Evolutionary conservation across 306 rosid species (phyloP), one percentile per base, ranked within the genome.

Genomic region (Leucaena leucocephala): DNA sequence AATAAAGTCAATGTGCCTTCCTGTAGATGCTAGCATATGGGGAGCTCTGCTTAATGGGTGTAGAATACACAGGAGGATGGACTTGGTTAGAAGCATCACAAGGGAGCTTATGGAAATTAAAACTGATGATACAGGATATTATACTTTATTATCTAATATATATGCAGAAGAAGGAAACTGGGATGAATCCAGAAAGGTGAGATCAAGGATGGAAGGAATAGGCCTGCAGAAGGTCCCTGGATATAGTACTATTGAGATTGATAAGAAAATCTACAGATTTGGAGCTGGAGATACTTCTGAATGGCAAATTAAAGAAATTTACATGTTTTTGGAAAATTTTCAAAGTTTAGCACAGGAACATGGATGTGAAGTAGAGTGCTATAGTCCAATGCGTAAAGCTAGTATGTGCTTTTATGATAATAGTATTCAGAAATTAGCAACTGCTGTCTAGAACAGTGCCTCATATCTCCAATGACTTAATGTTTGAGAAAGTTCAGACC

Each of bases 161-260:
- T 85, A 90, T 49, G 97, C 97, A 6, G 97, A 91, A 85, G 97
- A 81, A 78, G 98, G 97, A 82, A 87, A 91, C 71, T 91, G 92
- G 95, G 82, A 85, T 77, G 92, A 91, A 67, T 92, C 93, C 74
- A 85, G 92, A 79, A 88, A 87, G 68, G 93, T 94, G 80, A 92
- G 98, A 78, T 84, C 78, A 52, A 85, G 10, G 78, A 94, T 94
- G 95, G 85, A 94, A 82, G 83, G 78, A 40, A 79, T 80, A 59
- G 94, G 97, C 59, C 89, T 94, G 50, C 90, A 84, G 72, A 94
- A 94, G 88, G 92, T 94, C 48, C 97, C 97, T 7, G 98, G 97
- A 21, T 91, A 78, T 79, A 94, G 98, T 79, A 65, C 92, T 55
- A 86, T 94, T 71, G 90, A 92, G 85, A 81, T 92, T 81, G 89